These are phyloP conservation scores for Protomyces pachydermus DNA, from an alignment of 1,139 yeast species.

Conservation along the genomic window DNA sequence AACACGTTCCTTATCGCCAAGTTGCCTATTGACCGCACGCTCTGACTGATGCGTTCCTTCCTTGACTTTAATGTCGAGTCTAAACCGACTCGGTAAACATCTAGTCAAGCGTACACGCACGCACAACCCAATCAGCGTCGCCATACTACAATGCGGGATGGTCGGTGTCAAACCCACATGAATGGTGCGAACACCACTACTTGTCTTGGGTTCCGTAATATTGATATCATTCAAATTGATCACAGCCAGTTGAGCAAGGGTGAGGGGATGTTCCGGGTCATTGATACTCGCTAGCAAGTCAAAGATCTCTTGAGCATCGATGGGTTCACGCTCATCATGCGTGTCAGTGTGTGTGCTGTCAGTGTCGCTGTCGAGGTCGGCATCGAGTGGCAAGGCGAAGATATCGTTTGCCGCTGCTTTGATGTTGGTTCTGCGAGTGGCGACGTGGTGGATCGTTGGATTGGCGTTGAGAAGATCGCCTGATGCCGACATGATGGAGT, in stretches of 20 bases:
- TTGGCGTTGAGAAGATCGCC: slow-evolving; percentile 20
- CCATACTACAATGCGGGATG: slow-evolving; percentile 93
- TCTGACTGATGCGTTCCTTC: slow-evolving; percentile 96
- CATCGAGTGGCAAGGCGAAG: neutral
- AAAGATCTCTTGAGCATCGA: slow-evolving; percentile 72
- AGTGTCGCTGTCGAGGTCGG: neutral
- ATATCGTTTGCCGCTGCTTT: neutral
- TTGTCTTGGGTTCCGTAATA: slow-evolving; percentile 50
- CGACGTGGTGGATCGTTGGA: slow-evolving; percentile 22
- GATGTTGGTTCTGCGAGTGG: neutral
- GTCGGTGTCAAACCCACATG: slow-evolving; percentile 89
- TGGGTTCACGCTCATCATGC: slow-evolving; percentile 53
- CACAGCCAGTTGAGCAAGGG: slow-evolving; percentile 90
- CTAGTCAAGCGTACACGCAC: slow-evolving; percentile 87
- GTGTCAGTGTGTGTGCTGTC: slow-evolving; percentile 29
- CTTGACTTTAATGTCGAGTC: slow-evolving; percentile 73
- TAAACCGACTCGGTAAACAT: slow-evolving; percentile 75
- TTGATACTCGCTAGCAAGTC: slow-evolving; percentile 81
- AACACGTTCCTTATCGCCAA: slow-evolving; percentile 94
- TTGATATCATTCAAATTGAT: slow-evolving; percentile 77
- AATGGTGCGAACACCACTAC: slow-evolving; percentile 46
- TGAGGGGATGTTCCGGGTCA: slow-evolving; percentile 96
- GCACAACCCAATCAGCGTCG: slow-evolving; percentile 92
- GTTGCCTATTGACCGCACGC: slow-evolving; percentile 89
- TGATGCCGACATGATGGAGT: slow-evolving; percentile 4